Base-by-base conservation (phyloP, 495 filamentous ascomycete genomes). In the Penicillium ochrochloron region DNA sequence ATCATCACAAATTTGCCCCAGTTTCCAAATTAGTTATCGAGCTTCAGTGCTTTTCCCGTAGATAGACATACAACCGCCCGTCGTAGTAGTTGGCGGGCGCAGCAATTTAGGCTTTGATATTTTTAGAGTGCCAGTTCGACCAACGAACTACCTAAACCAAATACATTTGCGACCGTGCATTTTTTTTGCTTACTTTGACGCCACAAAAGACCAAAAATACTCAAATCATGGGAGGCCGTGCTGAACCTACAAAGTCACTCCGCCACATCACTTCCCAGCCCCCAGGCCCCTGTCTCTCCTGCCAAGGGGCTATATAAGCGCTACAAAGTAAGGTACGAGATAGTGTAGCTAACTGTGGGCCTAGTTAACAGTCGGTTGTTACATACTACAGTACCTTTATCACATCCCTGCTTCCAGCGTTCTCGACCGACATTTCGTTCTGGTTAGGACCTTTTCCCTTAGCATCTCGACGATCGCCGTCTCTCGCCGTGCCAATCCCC, bases 271-370 rank as follows among this genome's bases (percentile, higher is more conserved):
- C 25, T 31, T 3, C 27, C 48, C 48, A 23, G 8, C 12, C 25
- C 25, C 48, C 11, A 4, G 2, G 2, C 25, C 25, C 25, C 4
- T 27, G 2, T 4, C 7, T n/a, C 15, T 23, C n/a, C 23, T 51
- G 48, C 48, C 25, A 52, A 52, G 48, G 25, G 25, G 48, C 27
- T 52, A 52, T 52, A 48, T 48, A 48, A 48, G 21, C 44, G 23
- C 44, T 48, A 14, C 44, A 25, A 31, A 29, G 25, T 52, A 50
- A 50, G 23, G 46, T 50, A 27, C 46, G 0, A 50, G 9, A 10
- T 19, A 44, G n/a, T n/a, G n/a, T 21, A 8, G n/a, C 42, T 44
- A 21, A 44, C 15, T 42, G 44, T 48, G 44, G 44, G 21, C 44
- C 44, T 48, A 2, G 19, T 14, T 25, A 9, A 48, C 44, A 21